Conservation (phyloP, 2,329 filamentous ascomycete genomes). For the Decorospora gaudefroyi region DNA sequence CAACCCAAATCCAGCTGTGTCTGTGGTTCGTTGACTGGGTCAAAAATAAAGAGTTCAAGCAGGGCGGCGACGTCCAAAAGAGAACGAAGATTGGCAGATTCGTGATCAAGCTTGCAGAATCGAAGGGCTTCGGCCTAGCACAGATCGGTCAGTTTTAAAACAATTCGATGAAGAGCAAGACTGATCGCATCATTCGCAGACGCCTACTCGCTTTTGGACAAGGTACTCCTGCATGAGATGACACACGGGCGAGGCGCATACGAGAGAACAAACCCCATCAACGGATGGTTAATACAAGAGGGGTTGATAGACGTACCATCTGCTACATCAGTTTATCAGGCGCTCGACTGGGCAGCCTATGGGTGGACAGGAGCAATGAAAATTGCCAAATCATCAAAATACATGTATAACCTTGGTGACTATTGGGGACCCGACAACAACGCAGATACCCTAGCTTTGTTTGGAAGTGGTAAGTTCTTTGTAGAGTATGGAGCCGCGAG, state of each 20-base stretch:
- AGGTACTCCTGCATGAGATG: slow-evolving; percentile 24
- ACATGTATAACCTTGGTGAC: not conserved
- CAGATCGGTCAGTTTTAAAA: slow-evolving; percentile 14
- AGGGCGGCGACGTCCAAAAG: slow-evolving; percentile 1
- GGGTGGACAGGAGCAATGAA: slow-evolving; percentile 10
- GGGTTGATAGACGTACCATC: not conserved
- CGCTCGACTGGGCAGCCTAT: slow-evolving; percentile 3
- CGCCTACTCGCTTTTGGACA: slow-evolving; percentile 14
- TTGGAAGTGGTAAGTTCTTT: slow-evolving; percentile 12
- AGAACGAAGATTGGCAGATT: slow-evolving; percentile 8
- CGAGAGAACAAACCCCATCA: too few relatives aligned
- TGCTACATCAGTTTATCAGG: not conserved
- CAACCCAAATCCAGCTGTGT: slow-evolving; percentile 20
- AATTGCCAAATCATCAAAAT: not conserved
- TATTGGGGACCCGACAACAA: slow-evolving; percentile 15
- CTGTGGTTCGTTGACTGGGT: slow-evolving; percentile 22
- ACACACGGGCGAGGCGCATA: slow-evolving; percentile 12
- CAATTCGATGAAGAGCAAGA: not conserved
- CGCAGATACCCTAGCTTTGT: slow-evolving; percentile 14
- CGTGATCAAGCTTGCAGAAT: slow-evolving; percentile 5
- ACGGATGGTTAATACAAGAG: not conserved
- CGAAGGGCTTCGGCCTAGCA: slow-evolving; percentile 2
- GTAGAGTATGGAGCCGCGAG: not conserved
- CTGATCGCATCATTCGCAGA: slow-evolving; percentile 7
- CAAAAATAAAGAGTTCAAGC: slow-evolving; percentile 11